Percentiles rank a stretch among this genome's conserved stretches.
Evolutionary conservation across 2,329 filamentous ascomycete genomes (phyloP).

Genomic region (Fusarium chaquense): DNA sequence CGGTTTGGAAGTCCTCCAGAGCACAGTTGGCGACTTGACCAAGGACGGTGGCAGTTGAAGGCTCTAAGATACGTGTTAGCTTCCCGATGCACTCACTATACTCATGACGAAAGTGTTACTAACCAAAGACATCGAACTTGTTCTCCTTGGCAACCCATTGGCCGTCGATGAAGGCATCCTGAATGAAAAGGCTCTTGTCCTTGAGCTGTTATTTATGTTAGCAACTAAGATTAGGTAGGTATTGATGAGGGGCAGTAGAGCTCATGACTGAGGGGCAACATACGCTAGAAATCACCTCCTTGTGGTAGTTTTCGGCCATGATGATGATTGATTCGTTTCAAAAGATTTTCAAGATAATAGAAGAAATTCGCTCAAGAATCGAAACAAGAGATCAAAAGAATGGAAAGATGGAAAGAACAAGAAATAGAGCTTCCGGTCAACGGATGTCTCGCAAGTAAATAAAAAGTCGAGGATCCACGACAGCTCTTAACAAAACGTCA

Average conservation of each 20-base stretch:
- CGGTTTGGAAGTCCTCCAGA: conserved; percentile 46
- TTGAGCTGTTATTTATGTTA: conserved; percentile 43
- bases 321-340: conserved; percentile 17
- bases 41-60: conserved; percentile 47
- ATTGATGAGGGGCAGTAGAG: conserved; percentile 2
- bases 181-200: conserved; percentile 47
- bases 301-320: conserved; percentile 49
- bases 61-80: conserved; percentile 35
- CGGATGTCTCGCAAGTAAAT: conserved; percentile 17
- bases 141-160: conserved; percentile 48
- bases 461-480: conserved; percentile 35
- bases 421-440: conserved; percentile 14
- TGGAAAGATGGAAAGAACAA: not conserved
- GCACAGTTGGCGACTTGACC: conserved; percentile 47
- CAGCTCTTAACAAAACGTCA: conserved; percentile 41
- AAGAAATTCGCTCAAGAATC: conserved; percentile 14
- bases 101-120: conserved; percentile 19
- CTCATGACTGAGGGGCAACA: conserved; percentile 41
- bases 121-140: conserved; percentile 48
- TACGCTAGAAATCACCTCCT: conserved; percentile 46
- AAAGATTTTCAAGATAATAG: not conserved
- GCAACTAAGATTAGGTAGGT: not conserved
- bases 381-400: conserved; percentile 7
- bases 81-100: not conserved
- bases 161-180: conserved; percentile 48